Percentiles rank a stretch among this genome's conserved stretches.
phyloP scores from a whole-genome alignment of 495 filamentous ascomycete genomes.

The Neurospora tetraspora region DNA sequence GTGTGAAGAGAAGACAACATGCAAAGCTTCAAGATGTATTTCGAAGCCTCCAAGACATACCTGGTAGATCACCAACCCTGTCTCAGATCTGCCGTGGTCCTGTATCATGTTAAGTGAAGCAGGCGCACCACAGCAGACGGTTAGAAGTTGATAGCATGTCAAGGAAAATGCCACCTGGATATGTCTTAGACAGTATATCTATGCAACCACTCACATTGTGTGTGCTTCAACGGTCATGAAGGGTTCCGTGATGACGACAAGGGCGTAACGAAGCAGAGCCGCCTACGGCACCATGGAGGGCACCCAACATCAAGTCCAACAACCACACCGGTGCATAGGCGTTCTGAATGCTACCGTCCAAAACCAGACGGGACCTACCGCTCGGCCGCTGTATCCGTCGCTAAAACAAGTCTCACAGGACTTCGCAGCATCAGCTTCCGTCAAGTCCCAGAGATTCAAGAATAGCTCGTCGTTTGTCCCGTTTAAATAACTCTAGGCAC shows the following conservation, averaged over 20 bases:
- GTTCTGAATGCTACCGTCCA: not conserved
- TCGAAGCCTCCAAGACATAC: not conserved
- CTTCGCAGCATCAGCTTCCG: not conserved
- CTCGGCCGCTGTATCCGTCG: not conserved
- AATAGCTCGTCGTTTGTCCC: not conserved
- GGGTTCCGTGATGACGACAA: not conserved
- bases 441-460: not conserved
- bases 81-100: not conserved
- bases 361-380: not conserved
- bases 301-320: not conserved
- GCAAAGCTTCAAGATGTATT: not conserved
- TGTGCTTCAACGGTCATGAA: not conserved
- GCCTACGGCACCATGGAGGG: not conserved
- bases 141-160: not conserved
- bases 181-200: not conserved
- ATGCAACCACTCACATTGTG: not conserved
- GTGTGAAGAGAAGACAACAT: not conserved
- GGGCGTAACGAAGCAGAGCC: not conserved
- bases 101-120: not conserved
- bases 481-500: not conserved
- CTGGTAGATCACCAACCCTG: not conserved
- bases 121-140: not conserved
- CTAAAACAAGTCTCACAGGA: not conserved
- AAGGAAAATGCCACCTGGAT: not conserved
- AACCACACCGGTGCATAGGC: not conserved